phyloP scores from a whole-genome alignment of 2,329 filamentous ascomycete genomes.

The Fusarium scirpi region DNA sequence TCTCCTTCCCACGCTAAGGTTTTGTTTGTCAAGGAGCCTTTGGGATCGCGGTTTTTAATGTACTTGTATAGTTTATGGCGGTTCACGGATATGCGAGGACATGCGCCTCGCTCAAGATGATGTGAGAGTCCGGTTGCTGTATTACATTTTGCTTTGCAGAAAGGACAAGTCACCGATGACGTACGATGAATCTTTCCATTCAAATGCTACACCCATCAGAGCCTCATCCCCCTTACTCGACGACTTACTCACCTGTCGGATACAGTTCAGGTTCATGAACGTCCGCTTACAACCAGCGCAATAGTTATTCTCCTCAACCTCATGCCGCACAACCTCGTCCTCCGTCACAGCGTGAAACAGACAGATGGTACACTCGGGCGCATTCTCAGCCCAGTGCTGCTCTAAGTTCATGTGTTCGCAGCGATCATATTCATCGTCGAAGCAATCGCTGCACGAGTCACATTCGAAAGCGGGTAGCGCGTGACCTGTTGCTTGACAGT shows the following conservation, averaged over 20 bases:
- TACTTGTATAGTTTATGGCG: constrained; percentile 62
- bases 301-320: constrained; percentile 48
- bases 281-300: constrained; percentile 51
- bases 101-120: constrained; percentile 68
- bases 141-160: constrained; percentile 61
- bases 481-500: constrained; percentile 48
- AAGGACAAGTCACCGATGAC: constrained; percentile 59
- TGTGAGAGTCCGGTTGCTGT: constrained; percentile 66
- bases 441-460: constrained; percentile 45
- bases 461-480: constrained; percentile 46
- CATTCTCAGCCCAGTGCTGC: constrained; percentile 44
- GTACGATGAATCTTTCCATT: constrained; percentile 61
- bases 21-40: constrained; percentile 63
- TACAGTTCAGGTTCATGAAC: constrained; percentile 48
- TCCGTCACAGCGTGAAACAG: constrained; percentile 5
- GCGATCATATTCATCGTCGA: constrained; percentile 37
- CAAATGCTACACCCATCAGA: constrained; percentile 59
- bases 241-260: constrained; percentile 18
- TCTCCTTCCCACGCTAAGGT: constrained; percentile 59
- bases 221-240: accelerated
- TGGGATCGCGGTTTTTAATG: constrained; percentile 60
- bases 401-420: constrained; percentile 48
- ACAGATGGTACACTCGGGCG: constrained; percentile 47
- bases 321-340: constrained; percentile 41
- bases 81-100: constrained; percentile 60